These are phyloP conservation scores for Venustampulla echinocandica DNA, from an alignment of 495 filamentous ascomycete species.

Conservation along the genomic window DNA sequence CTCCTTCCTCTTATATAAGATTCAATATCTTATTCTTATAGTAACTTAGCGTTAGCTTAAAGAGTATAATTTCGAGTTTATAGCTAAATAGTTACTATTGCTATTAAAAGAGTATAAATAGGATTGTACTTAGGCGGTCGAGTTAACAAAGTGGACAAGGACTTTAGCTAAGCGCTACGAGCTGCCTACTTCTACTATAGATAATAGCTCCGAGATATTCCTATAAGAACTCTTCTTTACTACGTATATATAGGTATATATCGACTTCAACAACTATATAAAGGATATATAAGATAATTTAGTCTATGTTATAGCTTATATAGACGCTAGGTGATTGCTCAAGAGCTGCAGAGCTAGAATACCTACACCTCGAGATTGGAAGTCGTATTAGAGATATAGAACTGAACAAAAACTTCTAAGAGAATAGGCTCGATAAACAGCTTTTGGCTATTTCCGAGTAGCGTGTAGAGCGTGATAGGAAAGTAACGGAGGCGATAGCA, in stretches of 20 bases:
- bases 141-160: slow-evolving; percentile 32
- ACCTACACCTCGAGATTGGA: slow-evolving; percentile 28
- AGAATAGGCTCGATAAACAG: slow-evolving; percentile 23
- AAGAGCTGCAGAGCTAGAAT: slow-evolving; percentile 28
- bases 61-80: slow-evolving; percentile 33
- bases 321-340: slow-evolving; percentile 24
- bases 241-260: slow-evolving; percentile 29
- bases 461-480: slow-evolving; percentile 26
- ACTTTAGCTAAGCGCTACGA: slow-evolving; percentile 21
- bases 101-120: slow-evolving; percentile 25
- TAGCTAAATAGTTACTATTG: slow-evolving; percentile 24
- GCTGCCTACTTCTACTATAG: slow-evolving; percentile 19
- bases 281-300: slow-evolving; percentile 25
- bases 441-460: slow-evolving; percentile 25
- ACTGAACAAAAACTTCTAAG: slow-evolving; percentile 33
- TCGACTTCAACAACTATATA: slow-evolving; percentile 26
- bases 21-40: slow-evolving; percentile 30
- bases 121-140: slow-evolving; percentile 31
- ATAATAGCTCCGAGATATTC: slow-evolving; percentile 5
- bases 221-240: slow-evolving; percentile 23
- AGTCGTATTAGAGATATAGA: slow-evolving; percentile 31
- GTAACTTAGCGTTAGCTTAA: slow-evolving; percentile 28
- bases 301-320: slow-evolving; percentile 24
- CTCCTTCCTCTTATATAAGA: slow-evolving; percentile 27
- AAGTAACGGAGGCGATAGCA: slow-evolving; percentile 24